These are phyloP conservation scores for Yamadazyma philogaea DNA, from an alignment of 805 yeast species.

Conservation along the genomic window DNA sequence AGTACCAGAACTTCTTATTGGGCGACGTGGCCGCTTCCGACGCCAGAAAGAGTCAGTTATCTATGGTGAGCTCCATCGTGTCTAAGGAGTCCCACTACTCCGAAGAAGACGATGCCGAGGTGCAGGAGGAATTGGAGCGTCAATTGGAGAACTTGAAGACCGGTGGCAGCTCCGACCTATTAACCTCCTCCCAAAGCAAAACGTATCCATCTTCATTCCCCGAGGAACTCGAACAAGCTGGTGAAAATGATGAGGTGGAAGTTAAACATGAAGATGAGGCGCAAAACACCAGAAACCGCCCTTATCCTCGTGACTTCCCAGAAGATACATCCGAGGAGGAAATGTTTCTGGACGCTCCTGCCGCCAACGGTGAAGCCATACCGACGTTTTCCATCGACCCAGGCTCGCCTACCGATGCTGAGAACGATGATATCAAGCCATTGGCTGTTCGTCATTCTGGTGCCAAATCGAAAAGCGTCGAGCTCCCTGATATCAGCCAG, in stretches of 20 bases:
- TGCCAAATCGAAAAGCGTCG: constrained; percentile 5
- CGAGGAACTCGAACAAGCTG: constrained; percentile 6
- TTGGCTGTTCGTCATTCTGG: constrained; percentile 18
- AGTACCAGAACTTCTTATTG: constrained; percentile 27
- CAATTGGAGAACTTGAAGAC: constrained; percentile 36
- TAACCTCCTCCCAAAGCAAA: not conserved
- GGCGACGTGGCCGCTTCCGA: constrained; percentile 4
- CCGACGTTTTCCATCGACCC: constrained; percentile 4
- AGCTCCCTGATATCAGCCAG: constrained; percentile 12
- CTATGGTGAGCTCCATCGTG: constrained; percentile 42
- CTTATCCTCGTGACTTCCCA: constrained; percentile 5
- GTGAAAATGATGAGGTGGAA: too few species aligned
- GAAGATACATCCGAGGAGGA: constrained; percentile 1
- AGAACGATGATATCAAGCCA: constrained; percentile 20
- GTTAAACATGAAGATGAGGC: too few species aligned
- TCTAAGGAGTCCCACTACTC: constrained; percentile 31
- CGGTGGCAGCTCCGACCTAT: constrained; percentile 14
- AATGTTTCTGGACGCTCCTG: not conserved
- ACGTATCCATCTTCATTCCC: constrained; percentile 7
- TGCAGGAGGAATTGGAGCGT: constrained; percentile 36
- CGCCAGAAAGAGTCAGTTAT: constrained; percentile 31
- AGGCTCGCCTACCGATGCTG: constrained; percentile 8
- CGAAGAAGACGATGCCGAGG: constrained; percentile 24
- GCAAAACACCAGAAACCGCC: not conserved
- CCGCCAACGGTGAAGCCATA: not conserved